Conservation (phyloP, 2,329 filamentous ascomycete genomes). For the Xylariaceae sp. region DNA sequence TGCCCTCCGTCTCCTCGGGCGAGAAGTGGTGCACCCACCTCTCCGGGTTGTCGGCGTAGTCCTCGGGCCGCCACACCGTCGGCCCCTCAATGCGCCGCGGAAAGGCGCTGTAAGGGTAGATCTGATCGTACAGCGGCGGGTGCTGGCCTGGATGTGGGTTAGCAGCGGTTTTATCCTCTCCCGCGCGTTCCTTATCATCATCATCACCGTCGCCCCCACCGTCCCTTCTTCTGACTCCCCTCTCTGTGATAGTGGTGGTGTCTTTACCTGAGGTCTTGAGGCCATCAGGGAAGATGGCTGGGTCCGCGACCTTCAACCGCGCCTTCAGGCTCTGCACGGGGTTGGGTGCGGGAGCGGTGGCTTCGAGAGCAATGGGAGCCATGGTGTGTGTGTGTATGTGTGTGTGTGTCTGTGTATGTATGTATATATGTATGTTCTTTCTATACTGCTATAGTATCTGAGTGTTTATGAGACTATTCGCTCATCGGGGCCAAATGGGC, state of each 20-base stretch:
- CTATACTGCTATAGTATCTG: too few relatives aligned
- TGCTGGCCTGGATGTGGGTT: constrained; percentile 51
- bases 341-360: constrained; percentile 15
- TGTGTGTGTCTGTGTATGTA: neutral
- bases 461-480: too few relatives aligned
- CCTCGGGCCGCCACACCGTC: constrained; percentile 61
- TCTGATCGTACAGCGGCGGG: constrained; percentile 54
- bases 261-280: constrained; percentile 46
- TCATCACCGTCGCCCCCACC: too few relatives aligned
- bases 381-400: constrained; percentile 11
- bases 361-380: constrained; percentile 26
- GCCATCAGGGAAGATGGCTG: constrained; percentile 56
- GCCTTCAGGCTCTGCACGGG: constrained; percentile 21
- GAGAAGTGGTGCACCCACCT: constrained; percentile 65
- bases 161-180: constrained; percentile 20
- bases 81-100: constrained; percentile 59
- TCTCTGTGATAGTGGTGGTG: neutral
- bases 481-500: too few relatives aligned
- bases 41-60: constrained; percentile 56
- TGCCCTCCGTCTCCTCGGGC: constrained; percentile 53
- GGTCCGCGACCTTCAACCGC: constrained; percentile 23
- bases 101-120: constrained; percentile 61
- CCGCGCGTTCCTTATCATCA: neutral
- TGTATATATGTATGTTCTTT: neutral
- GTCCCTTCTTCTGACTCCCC: neutral